Evolutionary conservation across 208 protist genomes (phyloP).

Genomic region (Acanthamoeba castellanii): DNA sequence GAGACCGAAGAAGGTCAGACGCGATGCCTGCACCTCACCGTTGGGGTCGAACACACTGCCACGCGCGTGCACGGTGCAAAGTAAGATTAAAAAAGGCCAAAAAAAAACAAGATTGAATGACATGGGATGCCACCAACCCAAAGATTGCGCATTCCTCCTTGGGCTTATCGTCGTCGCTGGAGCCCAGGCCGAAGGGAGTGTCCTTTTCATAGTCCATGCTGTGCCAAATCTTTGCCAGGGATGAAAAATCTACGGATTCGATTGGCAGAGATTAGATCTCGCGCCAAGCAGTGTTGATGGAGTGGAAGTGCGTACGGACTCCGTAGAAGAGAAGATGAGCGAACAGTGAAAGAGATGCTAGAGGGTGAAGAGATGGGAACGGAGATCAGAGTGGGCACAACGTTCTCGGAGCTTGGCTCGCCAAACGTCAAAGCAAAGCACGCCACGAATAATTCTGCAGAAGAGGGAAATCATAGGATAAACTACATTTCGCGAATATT

Average conservation of each 20-base stretch:
- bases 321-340: too few species aligned
- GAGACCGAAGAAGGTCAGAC: constrained; percentile 81
- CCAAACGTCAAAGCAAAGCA: not conserved
- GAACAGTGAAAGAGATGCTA: not conserved
- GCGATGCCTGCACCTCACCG: constrained; percentile 69
- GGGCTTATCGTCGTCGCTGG: constrained; percentile 72
- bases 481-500: too few species aligned
- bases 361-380: not conserved
- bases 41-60: constrained; percentile 79
- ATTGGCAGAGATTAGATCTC: too few species aligned
- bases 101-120: not conserved
- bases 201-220: constrained; percentile 18
- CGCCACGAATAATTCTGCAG: not conserved
- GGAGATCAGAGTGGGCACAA: not conserved
- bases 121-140: not conserved
- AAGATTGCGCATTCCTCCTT: constrained; percentile 83
- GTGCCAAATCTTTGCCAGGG: not conserved
- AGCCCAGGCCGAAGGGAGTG: constrained; percentile 13
- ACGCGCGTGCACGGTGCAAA: not conserved
- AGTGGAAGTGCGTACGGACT: too few species aligned
- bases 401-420: not conserved
- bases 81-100: not conserved
- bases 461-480: not conserved
- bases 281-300: too few species aligned
- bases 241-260: not conserved